Base-by-base conservation (phyloP, 169 alveolate species). In the Eimeria praecox region DNA sequence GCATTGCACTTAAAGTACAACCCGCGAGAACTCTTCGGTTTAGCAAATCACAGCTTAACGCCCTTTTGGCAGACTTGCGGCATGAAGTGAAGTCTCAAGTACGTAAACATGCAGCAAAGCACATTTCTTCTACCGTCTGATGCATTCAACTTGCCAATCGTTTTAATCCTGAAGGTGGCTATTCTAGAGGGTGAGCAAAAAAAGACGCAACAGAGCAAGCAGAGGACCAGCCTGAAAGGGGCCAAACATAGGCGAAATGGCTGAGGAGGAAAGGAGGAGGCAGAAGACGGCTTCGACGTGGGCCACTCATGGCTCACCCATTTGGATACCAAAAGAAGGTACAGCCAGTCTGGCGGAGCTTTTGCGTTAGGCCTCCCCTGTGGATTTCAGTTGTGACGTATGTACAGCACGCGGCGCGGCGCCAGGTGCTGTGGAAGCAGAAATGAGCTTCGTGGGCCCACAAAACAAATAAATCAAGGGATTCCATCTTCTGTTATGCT, bases 81-180 rank as follows among this genome's bases (percentile, higher is more conserved):
- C 96, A 92, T 69, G 96, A 92, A 52, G 87, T 92, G 38, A 92
- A 80, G 62, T 46, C 89, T 3, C 96, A 92, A 75, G 96, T 92
- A 62, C 38, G 87, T 5, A 27, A 20, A 27, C 75, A 20, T 2
- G 5, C n/a, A 22, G 42, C 35, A n/a, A 24, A 18, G 35, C 33
- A 27, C 16, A 14, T 12, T 27, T 52, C 22, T 56, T 12, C n/a
- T 69, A 24, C 78, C 46, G 33, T 9, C 40, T 18, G 46, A 33
- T 49, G 91, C 77, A 83, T 49, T 20, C 69, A 52, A 22, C 27
- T 56, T 83, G 20, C 27, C 91, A 27, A 20, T 49, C 0, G 22
- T 40, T 18, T 35, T 6, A 66, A 44, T 64, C 38, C 71, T 22
- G n/a, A 44, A 92, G 96, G 92, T 92, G 56, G 71, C 96, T 24